phyloP scores from a whole-genome alignment of 257 asterid genomes.

The Plantago major region DNA sequence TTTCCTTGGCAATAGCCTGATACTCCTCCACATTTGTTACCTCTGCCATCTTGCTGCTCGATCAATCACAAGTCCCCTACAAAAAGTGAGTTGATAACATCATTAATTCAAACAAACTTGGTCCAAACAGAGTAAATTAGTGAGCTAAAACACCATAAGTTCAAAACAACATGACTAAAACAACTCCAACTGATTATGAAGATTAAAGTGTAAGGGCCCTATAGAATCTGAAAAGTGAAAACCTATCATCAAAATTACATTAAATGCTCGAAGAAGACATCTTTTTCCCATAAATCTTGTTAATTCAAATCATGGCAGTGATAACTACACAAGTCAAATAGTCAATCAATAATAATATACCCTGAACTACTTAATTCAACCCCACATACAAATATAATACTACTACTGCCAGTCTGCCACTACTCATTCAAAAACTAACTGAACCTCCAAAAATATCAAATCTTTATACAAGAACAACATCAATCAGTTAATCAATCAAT shows the following conservation, averaged over 20 bases:
- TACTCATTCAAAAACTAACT: not conserved
- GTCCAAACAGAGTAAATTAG: not conserved
- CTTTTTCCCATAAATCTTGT: not conserved
- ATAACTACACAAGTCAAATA: not conserved
- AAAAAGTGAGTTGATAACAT: not conserved
- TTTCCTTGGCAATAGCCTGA: conserved; percentile 83
- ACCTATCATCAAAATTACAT: conserved; percentile 4
- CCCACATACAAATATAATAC: not conserved
- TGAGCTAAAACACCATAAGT: too few relatives aligned
- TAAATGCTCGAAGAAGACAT: conserved; percentile 2
- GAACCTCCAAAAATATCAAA: conserved; percentile 22
- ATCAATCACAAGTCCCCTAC: conserved; percentile 22
- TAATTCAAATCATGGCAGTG: not conserved
- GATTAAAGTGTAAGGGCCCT: not conserved
- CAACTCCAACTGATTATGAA: not conserved
- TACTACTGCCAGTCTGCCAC: conserved; percentile 7
- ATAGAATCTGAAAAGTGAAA: not conserved
- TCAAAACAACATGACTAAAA: not conserved
- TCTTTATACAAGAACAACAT: conserved; percentile 1
- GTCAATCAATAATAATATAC: not conserved
- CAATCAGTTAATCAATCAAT: not conserved
- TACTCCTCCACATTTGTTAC: conserved; percentile 79
- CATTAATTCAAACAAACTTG: not conserved
- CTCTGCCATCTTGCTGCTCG: conserved; percentile 53
- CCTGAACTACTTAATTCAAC: not conserved